phyloP scores from a whole-genome alignment of 257 asterid species.

The Penstemon barbatus region DNA sequence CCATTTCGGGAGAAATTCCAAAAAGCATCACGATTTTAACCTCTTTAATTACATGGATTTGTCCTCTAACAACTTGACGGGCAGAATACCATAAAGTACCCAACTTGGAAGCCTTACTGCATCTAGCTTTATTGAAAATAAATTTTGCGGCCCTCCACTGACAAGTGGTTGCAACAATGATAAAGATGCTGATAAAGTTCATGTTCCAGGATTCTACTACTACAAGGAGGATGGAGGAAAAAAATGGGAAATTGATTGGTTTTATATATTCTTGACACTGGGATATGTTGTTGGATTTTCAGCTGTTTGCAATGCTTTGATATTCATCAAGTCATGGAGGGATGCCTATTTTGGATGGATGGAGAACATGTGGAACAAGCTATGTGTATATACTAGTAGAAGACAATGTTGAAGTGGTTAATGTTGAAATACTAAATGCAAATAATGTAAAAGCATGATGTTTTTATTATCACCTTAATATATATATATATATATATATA shows the following conservation, averaged over 20 bases:
- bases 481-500: too few relatives aligned
- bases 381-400: too few relatives aligned
- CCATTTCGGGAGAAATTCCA: constrained; percentile 36
- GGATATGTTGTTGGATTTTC: constrained; percentile 30
- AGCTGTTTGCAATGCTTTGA: background rate
- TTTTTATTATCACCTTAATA: too few relatives aligned
- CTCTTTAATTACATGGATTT: constrained; percentile 26
- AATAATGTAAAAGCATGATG: too few relatives aligned
- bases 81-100: constrained; percentile 35
- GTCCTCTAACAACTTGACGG: constrained; percentile 33
- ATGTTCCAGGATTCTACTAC: background rate
- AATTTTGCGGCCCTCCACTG: constrained; percentile 36
- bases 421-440: too few relatives aligned
- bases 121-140: constrained; percentile 30
- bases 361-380: too few relatives aligned
- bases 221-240: background rate
- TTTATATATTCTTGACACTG: constrained; percentile 19
- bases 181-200: background rate
- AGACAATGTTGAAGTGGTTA: too few relatives aligned
- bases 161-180: constrained; percentile 1
- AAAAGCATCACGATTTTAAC: constrained; percentile 7
- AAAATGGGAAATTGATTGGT: constrained; percentile 13
- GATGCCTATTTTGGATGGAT: too few relatives aligned
- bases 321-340: constrained; percentile 22
- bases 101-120: constrained; percentile 15